phyloP scores from a whole-genome alignment of 2,329 filamentous ascomycete genomes.

The Colletotrichum tanaceti region DNA sequence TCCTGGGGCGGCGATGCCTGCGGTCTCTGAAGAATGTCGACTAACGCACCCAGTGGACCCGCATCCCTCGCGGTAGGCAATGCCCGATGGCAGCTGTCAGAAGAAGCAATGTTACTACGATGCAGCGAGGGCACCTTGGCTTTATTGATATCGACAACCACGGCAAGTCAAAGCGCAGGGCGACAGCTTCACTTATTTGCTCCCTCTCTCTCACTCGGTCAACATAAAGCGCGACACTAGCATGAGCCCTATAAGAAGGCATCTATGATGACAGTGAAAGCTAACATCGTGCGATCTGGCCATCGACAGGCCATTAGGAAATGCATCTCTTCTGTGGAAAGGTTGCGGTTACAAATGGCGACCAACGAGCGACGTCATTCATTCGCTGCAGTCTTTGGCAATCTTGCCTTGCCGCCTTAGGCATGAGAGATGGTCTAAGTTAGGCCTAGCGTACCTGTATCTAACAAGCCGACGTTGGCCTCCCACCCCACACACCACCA shows the following conservation, averaged over 20 bases:
- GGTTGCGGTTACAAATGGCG: conserved; percentile 16
- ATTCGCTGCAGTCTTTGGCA: conserved; percentile 18
- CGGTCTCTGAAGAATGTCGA: background rate
- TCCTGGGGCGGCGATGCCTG: conserved; percentile 24
- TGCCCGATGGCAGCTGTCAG: background rate
- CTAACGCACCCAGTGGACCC: background rate
- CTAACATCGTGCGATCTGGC: background rate
- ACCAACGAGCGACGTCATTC: conserved; percentile 33
- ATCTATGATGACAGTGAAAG: background rate
- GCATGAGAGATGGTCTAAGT: conserved; percentile 14
- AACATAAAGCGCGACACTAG: too few relatives aligned
- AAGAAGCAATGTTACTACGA: background rate
- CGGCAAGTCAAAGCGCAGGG: background rate
- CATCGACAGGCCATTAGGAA: background rate
- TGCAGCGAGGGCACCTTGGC: background rate
- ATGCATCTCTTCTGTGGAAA: background rate
- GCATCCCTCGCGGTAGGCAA: background rate
- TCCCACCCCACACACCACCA: conserved; percentile 13
- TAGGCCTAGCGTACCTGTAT: conserved; percentile 28
- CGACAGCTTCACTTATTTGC: too few relatives aligned
- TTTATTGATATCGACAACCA: background rate
- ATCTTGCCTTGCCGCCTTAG: conserved; percentile 35
- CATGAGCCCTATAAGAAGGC: background rate
- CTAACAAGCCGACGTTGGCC: conserved; percentile 16
- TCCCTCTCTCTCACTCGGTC: background rate